Percentiles rank a stretch among this genome's conserved stretches.
phyloP scores from a whole-genome alignment of 129 eudicot species.

The Centaurea solstitialis region DNA sequence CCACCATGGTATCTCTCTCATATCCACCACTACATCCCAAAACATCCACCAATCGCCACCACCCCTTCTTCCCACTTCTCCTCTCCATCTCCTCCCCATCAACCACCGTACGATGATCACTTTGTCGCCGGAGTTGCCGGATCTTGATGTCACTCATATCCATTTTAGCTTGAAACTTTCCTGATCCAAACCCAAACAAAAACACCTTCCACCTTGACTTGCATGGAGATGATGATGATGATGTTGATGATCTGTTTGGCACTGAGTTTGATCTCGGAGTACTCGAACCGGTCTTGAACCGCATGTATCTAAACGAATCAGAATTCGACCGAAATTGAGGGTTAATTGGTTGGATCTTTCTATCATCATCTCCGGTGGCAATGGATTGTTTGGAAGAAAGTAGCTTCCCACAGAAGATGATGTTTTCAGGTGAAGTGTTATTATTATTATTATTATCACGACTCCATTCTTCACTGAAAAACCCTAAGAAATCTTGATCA shows the following conservation, averaged over 20 bases:
- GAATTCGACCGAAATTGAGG: conserved; percentile 23
- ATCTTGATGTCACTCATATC: conserved; percentile 52
- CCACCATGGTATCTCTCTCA: neutral
- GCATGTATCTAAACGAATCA: conserved; percentile 20
- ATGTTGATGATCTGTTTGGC: neutral
- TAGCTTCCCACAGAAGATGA: conserved; percentile 19
- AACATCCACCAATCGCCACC: conserved; percentile 51
- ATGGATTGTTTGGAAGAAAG: conserved; percentile 19
- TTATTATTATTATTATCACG: neutral
- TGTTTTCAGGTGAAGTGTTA: conserved; percentile 19
- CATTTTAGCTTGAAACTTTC: conserved; percentile 30
- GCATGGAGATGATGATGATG: conserved; percentile 7
- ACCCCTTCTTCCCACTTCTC: conserved; percentile 35
- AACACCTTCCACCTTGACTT: conserved; percentile 50
- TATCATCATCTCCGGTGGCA: neutral
- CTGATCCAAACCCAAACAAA: conserved; percentile 40
- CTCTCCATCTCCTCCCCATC: neutral
- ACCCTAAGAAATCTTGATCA: conserved; percentile 35
- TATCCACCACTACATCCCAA: conserved; percentile 54
- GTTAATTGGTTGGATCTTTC: neutral
- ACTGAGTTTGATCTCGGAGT: conserved; percentile 25
- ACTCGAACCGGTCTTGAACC: neutral
- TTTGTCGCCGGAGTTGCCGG: conserved; percentile 35
- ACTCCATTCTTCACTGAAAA: conserved; percentile 35
- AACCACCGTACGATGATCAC: conserved; percentile 2